Evolutionary conservation across 148 eudicot genomes (phyloP).

Genomic region (Heliosperma pusillum): DNA sequence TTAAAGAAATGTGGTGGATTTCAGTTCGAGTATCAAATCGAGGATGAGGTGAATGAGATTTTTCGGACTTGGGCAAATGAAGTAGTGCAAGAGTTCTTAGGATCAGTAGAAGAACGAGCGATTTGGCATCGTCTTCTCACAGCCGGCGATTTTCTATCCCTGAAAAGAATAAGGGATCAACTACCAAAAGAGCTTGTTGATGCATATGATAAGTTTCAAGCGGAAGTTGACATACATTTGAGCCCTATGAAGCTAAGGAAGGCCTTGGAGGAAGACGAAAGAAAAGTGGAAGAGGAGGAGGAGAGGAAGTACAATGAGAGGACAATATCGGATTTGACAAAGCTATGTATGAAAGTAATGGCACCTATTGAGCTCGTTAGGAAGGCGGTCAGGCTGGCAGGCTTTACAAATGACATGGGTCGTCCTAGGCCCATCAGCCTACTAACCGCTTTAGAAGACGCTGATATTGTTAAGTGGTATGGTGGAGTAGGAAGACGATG

Average conservation of each 20-base stretch:
- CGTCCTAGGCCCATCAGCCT: constrained; percentile 77
- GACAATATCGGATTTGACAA: constrained; percentile 77
- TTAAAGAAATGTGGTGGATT: constrained; percentile 54
- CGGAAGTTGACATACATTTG: constrained; percentile 67
- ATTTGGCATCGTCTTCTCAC: constrained; percentile 61
- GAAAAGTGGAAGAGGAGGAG: constrained; percentile 63
- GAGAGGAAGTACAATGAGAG: constrained; percentile 61
- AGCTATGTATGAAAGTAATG: constrained; percentile 62
- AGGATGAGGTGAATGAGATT: constrained; percentile 67
- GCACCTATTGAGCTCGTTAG: constrained; percentile 67
- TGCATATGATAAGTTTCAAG: constrained; percentile 78
- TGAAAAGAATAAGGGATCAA: constrained; percentile 72
- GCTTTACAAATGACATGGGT: constrained; percentile 88
- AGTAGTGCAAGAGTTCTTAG: constrained; percentile 55
- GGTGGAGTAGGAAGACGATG: constrained; percentile 86
- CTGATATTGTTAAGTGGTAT: constrained; percentile 81
- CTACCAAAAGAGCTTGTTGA: constrained; percentile 72
- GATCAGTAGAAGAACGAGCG: constrained; percentile 63
- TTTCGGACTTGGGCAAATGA: constrained; percentile 78
- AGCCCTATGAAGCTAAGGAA: constrained; percentile 56
- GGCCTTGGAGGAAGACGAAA: constrained; percentile 53
- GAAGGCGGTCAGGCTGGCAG: constrained; percentile 65
- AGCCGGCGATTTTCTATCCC: constrained; percentile 72
- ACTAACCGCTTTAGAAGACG: constrained; percentile 72
- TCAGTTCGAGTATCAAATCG: constrained; percentile 60